Evolutionary conservation across 257 asterid species (phyloP).

Genomic region (Solanum pennellii): DNA sequence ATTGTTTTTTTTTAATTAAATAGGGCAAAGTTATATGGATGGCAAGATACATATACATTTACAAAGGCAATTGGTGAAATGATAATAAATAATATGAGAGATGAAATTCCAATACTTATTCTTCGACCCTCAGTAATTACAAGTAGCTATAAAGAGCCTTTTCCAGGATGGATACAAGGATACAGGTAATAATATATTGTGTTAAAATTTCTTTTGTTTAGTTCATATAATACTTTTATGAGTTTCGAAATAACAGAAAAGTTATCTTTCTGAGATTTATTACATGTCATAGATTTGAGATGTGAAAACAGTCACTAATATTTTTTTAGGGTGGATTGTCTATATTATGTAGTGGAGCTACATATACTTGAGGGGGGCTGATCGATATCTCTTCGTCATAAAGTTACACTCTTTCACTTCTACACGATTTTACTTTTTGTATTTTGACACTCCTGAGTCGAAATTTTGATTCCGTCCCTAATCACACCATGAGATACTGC

Average conservation of each 20-base stretch:
- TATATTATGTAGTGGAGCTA: neutral
- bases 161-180: conserved; percentile 66
- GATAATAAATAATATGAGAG: conserved; percentile 28
- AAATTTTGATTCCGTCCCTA: too few species aligned
- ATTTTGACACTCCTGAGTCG: too few species aligned
- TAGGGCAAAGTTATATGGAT: conserved; percentile 29
- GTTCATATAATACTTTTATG: neutral
- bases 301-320: neutral
- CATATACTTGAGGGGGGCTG: neutral
- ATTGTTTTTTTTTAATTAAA: neutral
- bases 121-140: conserved; percentile 34
- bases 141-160: conserved; percentile 26
- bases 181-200: conserved; percentile 10
- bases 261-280: too few species aligned
- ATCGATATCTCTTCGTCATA: too few species aligned
- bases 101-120: conserved; percentile 31
- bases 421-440: too few species aligned
- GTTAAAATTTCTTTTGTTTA: neutral
- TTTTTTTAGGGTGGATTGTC: neutral
- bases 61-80: conserved; percentile 51
- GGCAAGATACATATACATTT: conserved; percentile 29
- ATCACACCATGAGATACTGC: neutral
- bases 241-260: too few species aligned
- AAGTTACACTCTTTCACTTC: neutral
- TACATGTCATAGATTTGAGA: neutral